Evolutionary conservation across 1,284 basidiomycete genomes (phyloP), one percentile per base, ranked within the genome.

Genomic region (Gomphus bonarii): DNA sequence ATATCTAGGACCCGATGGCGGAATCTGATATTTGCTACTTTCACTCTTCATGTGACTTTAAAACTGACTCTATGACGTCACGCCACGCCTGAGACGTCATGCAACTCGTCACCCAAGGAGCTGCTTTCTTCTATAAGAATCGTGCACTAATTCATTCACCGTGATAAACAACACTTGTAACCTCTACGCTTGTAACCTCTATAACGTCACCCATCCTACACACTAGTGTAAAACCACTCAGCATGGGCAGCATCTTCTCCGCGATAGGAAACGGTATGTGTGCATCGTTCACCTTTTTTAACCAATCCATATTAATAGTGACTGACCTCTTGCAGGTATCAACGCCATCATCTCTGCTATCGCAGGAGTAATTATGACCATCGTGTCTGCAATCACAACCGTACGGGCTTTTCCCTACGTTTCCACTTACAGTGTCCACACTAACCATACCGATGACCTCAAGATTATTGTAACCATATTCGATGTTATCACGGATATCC

Each of bases 381-480:
- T 84, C 61, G 73, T 84, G 43, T 64, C 71, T 58, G 80, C 71
- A 20, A 78, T 84, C 61, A 79, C 77, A 38, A 75, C 71, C 10
- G 81, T 83, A 63, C 55, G 77, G 6, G 6, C 38, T 72, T 10
- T 22, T 18, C 31, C 47, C 36, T 57, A 9, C 9, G n/a, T 35
- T 43, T 49, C 40, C 44, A n/a, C 5, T 16, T 52, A 18, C 14
- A 54, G 9, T 2, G n/a, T n/a, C n/a, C n/a, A n/a, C 40, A 8
- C 22, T 16, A 3, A 12, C 22, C 28, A 11, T 22, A 20, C 2
- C 20, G 12, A 44, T 36, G 2, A 31, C 36, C 43, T n/a, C 43
- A 82, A 80, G 69, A n/a, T 82, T 44, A 76, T 84, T 54, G 78
- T 81, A n/a, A 77, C 80, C 0, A 83, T 83, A 58, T 79, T 81